Conservation (phyloP, 768 basidiomycete genomes). For the Rhodotorula graminis region DNA sequence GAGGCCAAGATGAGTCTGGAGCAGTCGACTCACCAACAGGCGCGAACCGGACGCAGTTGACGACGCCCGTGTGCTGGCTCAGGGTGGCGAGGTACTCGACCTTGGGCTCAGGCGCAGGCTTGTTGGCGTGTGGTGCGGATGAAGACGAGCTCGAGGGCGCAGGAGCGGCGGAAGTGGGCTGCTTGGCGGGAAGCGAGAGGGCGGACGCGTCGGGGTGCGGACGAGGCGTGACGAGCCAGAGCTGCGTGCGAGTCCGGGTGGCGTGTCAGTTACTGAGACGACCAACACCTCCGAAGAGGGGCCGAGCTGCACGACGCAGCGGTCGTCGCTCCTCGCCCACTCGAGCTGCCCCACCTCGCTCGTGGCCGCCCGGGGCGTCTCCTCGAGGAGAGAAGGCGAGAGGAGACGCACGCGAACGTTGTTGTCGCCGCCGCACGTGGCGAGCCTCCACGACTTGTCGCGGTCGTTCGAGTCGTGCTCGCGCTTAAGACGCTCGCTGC, state of each 20-base stretch:
- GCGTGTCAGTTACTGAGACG: background rate
- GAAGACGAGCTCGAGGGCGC: conserved; percentile 19
- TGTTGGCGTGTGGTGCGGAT: conserved; percentile 35
- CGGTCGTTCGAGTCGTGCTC: conserved; percentile 32
- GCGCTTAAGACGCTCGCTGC: conserved; percentile 22
- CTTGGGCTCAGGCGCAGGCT: conserved; percentile 56
- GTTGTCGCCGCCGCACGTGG: conserved; percentile 94
- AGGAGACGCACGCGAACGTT: conserved; percentile 76
- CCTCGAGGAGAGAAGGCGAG: background rate
- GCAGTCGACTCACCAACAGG: conserved; percentile 67
- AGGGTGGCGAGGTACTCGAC: conserved; percentile 95
- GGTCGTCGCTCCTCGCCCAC: no score
- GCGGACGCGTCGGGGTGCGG: conserved; percentile 25
- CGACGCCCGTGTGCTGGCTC: conserved; percentile 83
- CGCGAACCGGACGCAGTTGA: conserved; percentile 93
- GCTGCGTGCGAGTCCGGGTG: conserved; percentile 34
- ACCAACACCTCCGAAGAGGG: conserved; percentile 6
- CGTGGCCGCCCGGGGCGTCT: background rate
- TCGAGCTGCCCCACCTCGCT: background rate
- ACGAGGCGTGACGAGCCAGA: conserved; percentile 40
- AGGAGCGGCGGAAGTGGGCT: conserved; percentile 43
- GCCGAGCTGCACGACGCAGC: no score
- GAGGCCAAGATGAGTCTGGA: no score
- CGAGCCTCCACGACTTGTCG: conserved; percentile 71
- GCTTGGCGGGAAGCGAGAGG: conserved; percentile 47